Conservation (phyloP, 208 protist genomes). For the Histomonas meleagridis region DNA sequence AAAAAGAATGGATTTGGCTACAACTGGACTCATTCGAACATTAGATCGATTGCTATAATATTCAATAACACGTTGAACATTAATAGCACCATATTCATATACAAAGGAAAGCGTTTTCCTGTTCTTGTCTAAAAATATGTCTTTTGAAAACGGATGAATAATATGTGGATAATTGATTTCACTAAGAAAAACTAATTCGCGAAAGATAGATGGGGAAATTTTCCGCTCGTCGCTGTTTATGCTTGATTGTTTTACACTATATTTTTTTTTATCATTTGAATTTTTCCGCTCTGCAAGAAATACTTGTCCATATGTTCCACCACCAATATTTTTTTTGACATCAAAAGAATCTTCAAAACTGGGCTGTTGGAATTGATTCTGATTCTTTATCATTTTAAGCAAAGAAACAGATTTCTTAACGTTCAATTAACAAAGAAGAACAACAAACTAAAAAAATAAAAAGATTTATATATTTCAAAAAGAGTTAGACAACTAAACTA, state of each 20-base stretch:
- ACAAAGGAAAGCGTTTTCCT: not conserved
- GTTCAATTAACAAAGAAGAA: no score
- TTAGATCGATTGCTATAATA: not conserved
- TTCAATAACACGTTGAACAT: not conserved
- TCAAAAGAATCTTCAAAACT: no score
- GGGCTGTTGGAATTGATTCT: no score
- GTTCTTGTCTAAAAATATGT: not conserved
- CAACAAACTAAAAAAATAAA: no score
- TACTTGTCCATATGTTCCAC: no score
- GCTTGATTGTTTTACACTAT: constrained; percentile 4
- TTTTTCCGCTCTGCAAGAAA: no score
- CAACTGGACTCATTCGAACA: not conserved
- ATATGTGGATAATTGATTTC: not conserved
- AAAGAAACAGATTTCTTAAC: no score
- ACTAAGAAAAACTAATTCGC: not conserved
- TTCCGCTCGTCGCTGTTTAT: not conserved
- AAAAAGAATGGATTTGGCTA: constrained; percentile 1
- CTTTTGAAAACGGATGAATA: not conserved
- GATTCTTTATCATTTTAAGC: no score
- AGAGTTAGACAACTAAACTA: no score
- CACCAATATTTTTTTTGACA: no score
- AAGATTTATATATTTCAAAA: no score
- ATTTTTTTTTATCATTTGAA: no score
- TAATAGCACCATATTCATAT: not conserved
- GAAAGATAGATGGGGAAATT: not conserved